phyloP scores from a whole-genome alignment of 2,329 filamentous ascomycete species.

The Calycina herbarum region DNA sequence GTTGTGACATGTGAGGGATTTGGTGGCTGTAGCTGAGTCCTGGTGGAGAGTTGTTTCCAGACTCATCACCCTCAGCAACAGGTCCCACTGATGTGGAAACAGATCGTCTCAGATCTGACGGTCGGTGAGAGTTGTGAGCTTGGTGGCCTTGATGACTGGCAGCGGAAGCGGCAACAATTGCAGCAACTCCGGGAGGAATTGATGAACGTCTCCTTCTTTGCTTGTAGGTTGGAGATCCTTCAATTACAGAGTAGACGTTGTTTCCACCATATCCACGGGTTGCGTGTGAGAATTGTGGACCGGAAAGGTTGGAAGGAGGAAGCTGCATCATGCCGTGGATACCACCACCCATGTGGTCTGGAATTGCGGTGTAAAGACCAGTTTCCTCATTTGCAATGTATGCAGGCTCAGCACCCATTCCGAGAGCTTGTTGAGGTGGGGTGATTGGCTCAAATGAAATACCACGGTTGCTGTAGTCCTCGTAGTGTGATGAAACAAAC shows the following conservation, averaged over 20 bases:
- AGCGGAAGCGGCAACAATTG: conserved; percentile 63
- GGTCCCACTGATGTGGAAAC: conserved; percentile 85
- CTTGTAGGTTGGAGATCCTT: conserved; percentile 98
- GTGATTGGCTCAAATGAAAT: conserved; percentile 97
- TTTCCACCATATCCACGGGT: conserved; percentile 64
- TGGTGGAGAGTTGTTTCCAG: conserved; percentile 75
- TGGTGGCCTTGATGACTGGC: conserved; percentile 51
- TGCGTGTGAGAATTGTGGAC: conserved; percentile 74
- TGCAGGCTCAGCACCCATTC: conserved; percentile 81
- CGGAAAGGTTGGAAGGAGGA: conserved; percentile 79
- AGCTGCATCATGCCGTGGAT: conserved; percentile 91
- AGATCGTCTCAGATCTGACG: conserved; percentile 87
- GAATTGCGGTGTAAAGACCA: conserved; percentile 90
- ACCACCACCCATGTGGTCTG: conserved; percentile 72
- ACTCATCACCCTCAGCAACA: conserved; percentile 76
- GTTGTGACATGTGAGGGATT: conserved; percentile 62
- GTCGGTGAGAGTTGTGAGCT: conserved; percentile 67
- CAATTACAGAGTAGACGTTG: conserved; percentile 93
- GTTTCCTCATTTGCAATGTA: conserved; percentile 99
- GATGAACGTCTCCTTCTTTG: conserved; percentile 92
- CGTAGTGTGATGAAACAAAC: conserved; percentile 97
- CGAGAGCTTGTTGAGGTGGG: conserved; percentile 84
- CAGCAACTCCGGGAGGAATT: conserved; percentile 75
- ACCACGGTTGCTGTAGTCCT: conserved; percentile 95
- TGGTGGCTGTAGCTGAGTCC: conserved; percentile 72